A percentile compares a stretch with the other conserved stretches of the same genome.
Conservation (phyloP, 2,329 filamentous ascomycete genomes). For the Stemphylium vesicarium region DNA sequence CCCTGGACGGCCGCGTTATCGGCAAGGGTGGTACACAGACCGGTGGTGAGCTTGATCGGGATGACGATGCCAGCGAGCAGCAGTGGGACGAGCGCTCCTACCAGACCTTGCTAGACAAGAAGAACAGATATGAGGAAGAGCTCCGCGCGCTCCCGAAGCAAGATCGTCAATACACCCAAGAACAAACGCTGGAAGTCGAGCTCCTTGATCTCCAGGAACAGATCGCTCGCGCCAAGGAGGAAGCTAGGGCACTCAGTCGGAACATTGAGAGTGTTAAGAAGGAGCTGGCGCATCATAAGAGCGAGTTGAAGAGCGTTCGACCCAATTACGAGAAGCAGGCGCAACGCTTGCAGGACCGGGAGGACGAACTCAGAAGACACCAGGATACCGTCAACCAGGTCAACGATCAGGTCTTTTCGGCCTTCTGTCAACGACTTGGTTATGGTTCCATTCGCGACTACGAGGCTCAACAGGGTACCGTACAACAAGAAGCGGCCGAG, state of each 20-base stretch:
- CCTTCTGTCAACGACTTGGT: slow-evolving; percentile 85
- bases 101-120: slow-evolving; percentile 79
- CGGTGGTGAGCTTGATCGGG: slow-evolving; percentile 76
- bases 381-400: slow-evolving; percentile 75
- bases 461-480: slow-evolving; percentile 87
- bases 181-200: slow-evolving; percentile 82
- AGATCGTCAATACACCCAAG: slow-evolving; percentile 75
- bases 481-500: slow-evolving; percentile 88
- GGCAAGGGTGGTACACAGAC: slow-evolving; percentile 98
- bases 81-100: slow-evolving; percentile 91
- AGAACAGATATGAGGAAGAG: slow-evolving; percentile 77
- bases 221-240: slow-evolving; percentile 72
- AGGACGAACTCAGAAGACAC: slow-evolving; percentile 61
- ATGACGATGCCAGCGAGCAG: slow-evolving; percentile 73
- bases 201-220: slow-evolving; percentile 80
- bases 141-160: slow-evolving; percentile 80
- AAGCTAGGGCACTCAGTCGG: slow-evolving; percentile 77
- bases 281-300: slow-evolving; percentile 75
- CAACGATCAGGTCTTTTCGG: slow-evolving; percentile 84
- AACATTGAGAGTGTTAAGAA: slow-evolving; percentile 86
- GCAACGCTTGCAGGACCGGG: slow-evolving; percentile 68
- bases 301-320: slow-evolving; percentile 75
- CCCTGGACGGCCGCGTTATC: slow-evolving; percentile 92
- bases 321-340: slow-evolving; percentile 79
- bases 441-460: slow-evolving; percentile 92